A percentile compares a stretch with the other conserved stretches of the same genome.
Evolutionary conservation across 345 rosid genomes (phyloP).

Genomic region (Conringia planisiliqua): DNA sequence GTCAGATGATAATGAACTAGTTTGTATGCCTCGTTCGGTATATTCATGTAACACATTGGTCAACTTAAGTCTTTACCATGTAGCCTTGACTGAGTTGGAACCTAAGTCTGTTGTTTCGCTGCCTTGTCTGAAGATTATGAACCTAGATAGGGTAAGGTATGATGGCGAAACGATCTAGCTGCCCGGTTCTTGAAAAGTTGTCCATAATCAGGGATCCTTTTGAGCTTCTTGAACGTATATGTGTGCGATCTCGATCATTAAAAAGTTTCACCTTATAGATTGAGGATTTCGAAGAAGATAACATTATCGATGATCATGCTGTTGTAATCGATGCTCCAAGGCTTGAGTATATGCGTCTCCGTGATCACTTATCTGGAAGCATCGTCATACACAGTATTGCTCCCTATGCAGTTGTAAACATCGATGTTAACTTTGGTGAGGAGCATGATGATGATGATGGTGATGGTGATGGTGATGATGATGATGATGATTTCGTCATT

Average conservation of each 20-base stretch:
- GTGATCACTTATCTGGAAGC: background rate
- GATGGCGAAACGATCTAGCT: background rate
- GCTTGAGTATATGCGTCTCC: background rate
- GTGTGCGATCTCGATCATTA: background rate
- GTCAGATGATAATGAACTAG: too few relatives aligned
- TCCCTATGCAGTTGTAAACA: background rate
- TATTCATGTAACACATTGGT: background rate
- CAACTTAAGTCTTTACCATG: background rate
- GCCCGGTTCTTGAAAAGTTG: background rate
- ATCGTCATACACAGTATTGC: background rate
- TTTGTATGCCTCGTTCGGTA: too few relatives aligned
- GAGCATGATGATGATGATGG: background rate
- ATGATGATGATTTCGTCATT: background rate
- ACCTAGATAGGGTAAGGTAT: background rate
- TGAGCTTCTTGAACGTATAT: background rate
- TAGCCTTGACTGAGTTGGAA: background rate
- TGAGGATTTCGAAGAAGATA: background rate
- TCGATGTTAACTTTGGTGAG: background rate
- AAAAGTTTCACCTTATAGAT: background rate
- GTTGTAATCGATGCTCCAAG: background rate
- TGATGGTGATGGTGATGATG: background rate
- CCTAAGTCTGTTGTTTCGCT: background rate
- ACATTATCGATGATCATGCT: background rate
- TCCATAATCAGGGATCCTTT: background rate
- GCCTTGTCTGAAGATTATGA: background rate